These are phyloP conservation scores for Penicillium sp. DNA, from an alignment of 2,329 filamentous ascomycete species.

Conservation along the genomic window DNA sequence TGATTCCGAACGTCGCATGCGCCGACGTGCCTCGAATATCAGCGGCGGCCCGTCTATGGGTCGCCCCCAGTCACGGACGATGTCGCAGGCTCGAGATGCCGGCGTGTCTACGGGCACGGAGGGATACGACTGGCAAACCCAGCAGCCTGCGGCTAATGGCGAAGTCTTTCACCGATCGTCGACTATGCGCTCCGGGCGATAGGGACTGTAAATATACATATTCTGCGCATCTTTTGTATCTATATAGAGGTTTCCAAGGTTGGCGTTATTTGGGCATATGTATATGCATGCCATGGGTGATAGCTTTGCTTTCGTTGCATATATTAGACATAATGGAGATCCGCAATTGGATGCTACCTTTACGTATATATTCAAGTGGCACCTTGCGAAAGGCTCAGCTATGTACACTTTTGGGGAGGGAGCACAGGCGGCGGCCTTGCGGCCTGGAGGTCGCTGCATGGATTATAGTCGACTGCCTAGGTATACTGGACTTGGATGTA, in stretches of 20 bases:
- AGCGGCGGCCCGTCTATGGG: slow-evolving; percentile 27
- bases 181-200: slow-evolving; percentile 26
- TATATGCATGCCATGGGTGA: neutral
- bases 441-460: no score
- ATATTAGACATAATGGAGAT: slow-evolving; percentile 3
- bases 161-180: slow-evolving; percentile 28
- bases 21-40: slow-evolving; percentile 35
- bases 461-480: no score
- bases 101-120: slow-evolving; percentile 25
- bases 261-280: slow-evolving; percentile 10
- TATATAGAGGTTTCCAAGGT: slow-evolving; percentile 2
- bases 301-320: neutral
- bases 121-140: slow-evolving; percentile 20
- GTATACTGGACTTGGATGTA: no score
- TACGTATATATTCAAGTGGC: neutral
- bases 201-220: neutral
- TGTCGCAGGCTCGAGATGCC: slow-evolving; percentile 23
- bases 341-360: neutral
- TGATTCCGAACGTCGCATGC: slow-evolving; percentile 46
- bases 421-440: no score
- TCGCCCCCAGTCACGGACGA: slow-evolving; percentile 19
- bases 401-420: no score
- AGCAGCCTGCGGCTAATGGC: slow-evolving; percentile 12
- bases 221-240: slow-evolving; percentile 6
- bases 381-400: no score